Conservation (phyloP, 1,139 yeast genomes). For the Kodamaea plutei region DNA sequence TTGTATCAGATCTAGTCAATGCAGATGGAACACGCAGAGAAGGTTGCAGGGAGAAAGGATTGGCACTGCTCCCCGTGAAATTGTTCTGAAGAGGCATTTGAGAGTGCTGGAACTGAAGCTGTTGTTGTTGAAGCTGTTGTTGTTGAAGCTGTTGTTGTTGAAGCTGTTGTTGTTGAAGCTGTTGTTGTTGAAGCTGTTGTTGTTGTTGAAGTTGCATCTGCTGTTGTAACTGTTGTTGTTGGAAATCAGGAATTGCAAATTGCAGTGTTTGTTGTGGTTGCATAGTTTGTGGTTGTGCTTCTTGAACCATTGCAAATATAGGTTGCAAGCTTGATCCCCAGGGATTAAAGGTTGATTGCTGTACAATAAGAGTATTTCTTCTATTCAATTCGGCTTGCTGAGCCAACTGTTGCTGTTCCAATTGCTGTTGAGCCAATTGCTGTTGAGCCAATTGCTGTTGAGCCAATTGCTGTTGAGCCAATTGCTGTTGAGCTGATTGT, state of each 20-base stretch:
- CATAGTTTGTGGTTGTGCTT: slow-evolving; percentile 10
- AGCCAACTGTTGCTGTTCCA: slow-evolving; percentile 4
- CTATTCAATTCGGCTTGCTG: slow-evolving; percentile 17
- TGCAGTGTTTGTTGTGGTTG: slow-evolving; percentile 8
- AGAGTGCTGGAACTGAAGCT: slow-evolving; percentile 11
- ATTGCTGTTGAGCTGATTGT: slow-evolving; percentile 8
- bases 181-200: slow-evolving; percentile 18
- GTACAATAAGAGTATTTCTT: slow-evolving; percentile 32
- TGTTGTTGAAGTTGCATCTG: slow-evolving; percentile 21
- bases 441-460: slow-evolving; percentile 7
- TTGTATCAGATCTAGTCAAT: slow-evolving; percentile 31
- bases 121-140: slow-evolving; percentile 14
- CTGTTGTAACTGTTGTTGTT: slow-evolving; percentile 9
- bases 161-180: slow-evolving; percentile 17
- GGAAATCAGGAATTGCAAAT: slow-evolving; percentile 5
- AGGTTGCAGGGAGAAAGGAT: slow-evolving; percentile 9
- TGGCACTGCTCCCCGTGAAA: slow-evolving; percentile 29
- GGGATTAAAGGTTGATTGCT: slow-evolving; percentile 44
- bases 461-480: slow-evolving; percentile 6
- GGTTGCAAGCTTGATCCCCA: slow-evolving; percentile 26
- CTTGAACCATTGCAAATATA: slow-evolving; percentile 13
- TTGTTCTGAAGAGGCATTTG: slow-evolving; percentile 2
- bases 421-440: slow-evolving; percentile 5
- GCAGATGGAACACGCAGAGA: slow-evolving; percentile 5
- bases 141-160: slow-evolving; percentile 11